Percentiles rank a stretch among this genome's conserved stretches.
Evolutionary conservation across 1,284 basidiomycete genomes (phyloP).

Genomic region (Cutaneotrichosporon dermatis): DNA sequence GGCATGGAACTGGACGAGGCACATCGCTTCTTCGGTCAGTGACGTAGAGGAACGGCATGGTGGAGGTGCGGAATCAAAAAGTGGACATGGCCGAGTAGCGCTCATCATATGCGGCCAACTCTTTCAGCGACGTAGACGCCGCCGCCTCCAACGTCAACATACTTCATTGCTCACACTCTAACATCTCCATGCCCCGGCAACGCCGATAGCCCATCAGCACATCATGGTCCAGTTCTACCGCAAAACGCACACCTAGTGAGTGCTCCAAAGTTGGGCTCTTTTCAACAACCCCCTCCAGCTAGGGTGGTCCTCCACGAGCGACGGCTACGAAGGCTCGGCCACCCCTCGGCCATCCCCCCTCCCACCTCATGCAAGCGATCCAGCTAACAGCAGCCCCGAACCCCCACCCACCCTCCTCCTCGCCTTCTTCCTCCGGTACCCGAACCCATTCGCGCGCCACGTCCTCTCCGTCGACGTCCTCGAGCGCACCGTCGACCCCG

Average conservation of each 20-base stretch:
- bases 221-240: constrained; percentile 32
- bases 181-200: background rate
- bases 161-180: background rate
- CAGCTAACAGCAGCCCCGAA: constrained; percentile 35
- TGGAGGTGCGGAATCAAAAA: background rate
- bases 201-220: background rate
- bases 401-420: constrained; percentile 70
- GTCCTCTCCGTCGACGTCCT: constrained; percentile 93
- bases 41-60: background rate
- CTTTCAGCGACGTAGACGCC: background rate
- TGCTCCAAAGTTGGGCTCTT: background rate
- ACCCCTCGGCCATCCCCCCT: background rate
- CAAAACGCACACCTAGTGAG: constrained; percentile 34
- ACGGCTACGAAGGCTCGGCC: too few species aligned
- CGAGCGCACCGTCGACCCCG: constrained; percentile 66
- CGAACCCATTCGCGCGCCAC: constrained; percentile 91
- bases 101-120: too few species aligned
- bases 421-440: constrained; percentile 93
- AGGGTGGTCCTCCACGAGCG: too few species aligned
- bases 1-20: too few species aligned
- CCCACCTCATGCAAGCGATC: background rate
- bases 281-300: too few species aligned
- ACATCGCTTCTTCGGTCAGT: too few species aligned
- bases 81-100: background rate
- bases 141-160: background rate